Evolutionary conservation across 495 filamentous ascomycete species (phyloP).

Genomic region (Haplographium delicatum): DNA sequence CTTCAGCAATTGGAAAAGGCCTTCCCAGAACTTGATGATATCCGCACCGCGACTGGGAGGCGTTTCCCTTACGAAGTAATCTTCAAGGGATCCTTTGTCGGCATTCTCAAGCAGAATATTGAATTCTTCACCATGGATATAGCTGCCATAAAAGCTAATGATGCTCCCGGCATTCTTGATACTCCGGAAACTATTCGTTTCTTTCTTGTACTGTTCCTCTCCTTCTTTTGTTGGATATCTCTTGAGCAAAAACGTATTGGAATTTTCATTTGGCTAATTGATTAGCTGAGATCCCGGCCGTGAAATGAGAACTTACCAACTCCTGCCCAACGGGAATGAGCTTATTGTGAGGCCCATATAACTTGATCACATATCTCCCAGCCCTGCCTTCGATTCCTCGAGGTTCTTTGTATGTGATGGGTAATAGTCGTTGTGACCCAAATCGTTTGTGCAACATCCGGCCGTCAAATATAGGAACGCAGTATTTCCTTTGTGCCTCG

Average conservation of each 20-base stretch:
- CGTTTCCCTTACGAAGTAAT: conserved; percentile 30
- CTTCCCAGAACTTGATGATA: conserved; percentile 39
- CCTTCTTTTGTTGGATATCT: conserved; percentile 30
- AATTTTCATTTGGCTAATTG: not conserved
- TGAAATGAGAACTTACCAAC: not conserved
- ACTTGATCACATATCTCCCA: conserved; percentile 21
- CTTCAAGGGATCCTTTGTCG: conserved; percentile 36
- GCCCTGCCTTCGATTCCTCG: conserved; percentile 18
- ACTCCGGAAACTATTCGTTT: conserved; percentile 31
- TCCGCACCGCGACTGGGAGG: conserved; percentile 30
- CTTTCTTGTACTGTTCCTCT: conserved; percentile 30
- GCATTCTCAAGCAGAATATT: conserved; percentile 44
- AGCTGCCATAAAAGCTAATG: conserved; percentile 40
- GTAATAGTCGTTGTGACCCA: conserved; percentile 24
- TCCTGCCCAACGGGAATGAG: not conserved
- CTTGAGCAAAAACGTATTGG: conserved; percentile 37
- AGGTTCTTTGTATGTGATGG: conserved; percentile 22
- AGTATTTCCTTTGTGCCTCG: conserved; percentile 35
- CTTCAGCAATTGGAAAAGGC: conserved; percentile 32
- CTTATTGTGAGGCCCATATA: conserved; percentile 29
- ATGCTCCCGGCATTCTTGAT: conserved; percentile 26
- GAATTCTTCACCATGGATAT: conserved; percentile 31
- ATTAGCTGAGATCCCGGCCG: not conserved
- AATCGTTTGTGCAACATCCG: conserved; percentile 20
- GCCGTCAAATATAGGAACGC: conserved; percentile 22